phyloP scores from a whole-genome alignment of 2,329 filamentous ascomycete genomes.

The Metarhizium guizhouense region DNA sequence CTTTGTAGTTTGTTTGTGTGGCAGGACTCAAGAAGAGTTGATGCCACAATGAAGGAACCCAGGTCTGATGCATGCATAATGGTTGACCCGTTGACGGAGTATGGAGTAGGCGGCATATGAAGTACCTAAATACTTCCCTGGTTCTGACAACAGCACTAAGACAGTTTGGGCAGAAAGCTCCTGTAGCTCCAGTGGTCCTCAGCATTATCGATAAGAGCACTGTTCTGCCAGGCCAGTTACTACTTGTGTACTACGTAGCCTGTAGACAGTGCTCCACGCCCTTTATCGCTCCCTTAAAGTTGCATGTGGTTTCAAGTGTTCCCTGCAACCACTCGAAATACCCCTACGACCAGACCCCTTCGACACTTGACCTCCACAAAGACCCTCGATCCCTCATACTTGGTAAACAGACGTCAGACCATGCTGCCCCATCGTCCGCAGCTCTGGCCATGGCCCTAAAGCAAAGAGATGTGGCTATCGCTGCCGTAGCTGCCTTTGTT shows the following conservation, averaged over 20 bases:
- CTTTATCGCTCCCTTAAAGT: neutral
- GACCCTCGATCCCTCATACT: neutral
- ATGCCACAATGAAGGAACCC: no score
- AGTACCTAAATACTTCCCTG: no score
- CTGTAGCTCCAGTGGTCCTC: neutral
- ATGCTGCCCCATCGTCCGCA: conserved; percentile 21
- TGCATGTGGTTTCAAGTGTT: neutral
- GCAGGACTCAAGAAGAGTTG: no score
- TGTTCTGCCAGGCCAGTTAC: no score
- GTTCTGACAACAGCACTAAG: no score
- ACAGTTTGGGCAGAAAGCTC: neutral
- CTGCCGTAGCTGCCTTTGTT: conserved; percentile 63
- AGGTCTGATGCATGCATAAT: no score
- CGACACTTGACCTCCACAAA: neutral
- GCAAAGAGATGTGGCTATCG: conserved; percentile 62
- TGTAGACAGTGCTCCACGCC: no score
- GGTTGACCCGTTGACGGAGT: no score
- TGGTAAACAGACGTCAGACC: conserved; percentile 15
- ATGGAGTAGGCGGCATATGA: no score
- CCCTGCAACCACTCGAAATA: neutral
- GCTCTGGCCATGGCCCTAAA: conserved; percentile 55
- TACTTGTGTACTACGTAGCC: no score
- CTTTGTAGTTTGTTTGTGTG: no score
- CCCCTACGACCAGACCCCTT: no score
- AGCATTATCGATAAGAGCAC: neutral